Evolutionary conservation across 192 early-diverging fungal species (phyloP).

Genomic region (Coemansia sp.): DNA sequence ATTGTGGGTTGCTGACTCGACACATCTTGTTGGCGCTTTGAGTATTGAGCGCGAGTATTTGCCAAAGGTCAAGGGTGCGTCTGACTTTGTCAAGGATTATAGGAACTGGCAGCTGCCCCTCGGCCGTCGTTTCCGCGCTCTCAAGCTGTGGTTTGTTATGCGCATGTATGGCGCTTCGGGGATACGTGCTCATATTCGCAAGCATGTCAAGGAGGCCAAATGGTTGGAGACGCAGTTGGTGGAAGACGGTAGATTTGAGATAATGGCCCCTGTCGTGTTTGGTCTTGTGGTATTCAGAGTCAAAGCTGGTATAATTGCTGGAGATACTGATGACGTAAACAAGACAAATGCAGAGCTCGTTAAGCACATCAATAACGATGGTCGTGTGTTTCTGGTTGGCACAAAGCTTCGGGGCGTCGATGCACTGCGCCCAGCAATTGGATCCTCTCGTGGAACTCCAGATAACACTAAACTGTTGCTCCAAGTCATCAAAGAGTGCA

Average conservation of each 20-base stretch:
- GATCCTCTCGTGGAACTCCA: slow-evolving; percentile 25
- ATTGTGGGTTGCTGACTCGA: slow-evolving; percentile 58
- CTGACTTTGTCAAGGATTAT: slow-evolving; percentile 53
- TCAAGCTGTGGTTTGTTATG: slow-evolving; percentile 67
- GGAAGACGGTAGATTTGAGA: slow-evolving; percentile 50
- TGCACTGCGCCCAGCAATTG: slow-evolving; percentile 41
- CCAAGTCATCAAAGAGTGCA: slow-evolving; percentile 11
- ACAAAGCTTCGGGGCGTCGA: slow-evolving; percentile 37
- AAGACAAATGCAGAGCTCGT: slow-evolving; percentile 30
- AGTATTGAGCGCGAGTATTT: slow-evolving; percentile 57
- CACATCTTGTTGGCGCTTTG: slow-evolving; percentile 54
- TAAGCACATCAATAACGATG: slow-evolving; percentile 28
- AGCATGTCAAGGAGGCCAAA: slow-evolving; percentile 37
- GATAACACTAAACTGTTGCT: slow-evolving; percentile 21
- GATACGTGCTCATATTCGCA: slow-evolving; percentile 55
- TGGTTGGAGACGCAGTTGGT: slow-evolving; percentile 41
- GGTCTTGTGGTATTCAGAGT: slow-evolving; percentile 55
- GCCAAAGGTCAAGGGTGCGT: slow-evolving; percentile 37
- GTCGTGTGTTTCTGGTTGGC: slow-evolving; percentile 43
- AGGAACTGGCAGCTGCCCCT: slow-evolving; percentile 63
- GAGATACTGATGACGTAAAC: slow-evolving; percentile 12
- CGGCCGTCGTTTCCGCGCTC: slow-evolving; percentile 60
- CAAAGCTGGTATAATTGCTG: slow-evolving; percentile 20
- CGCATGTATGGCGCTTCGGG: slow-evolving; percentile 59
- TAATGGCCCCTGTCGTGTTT: slow-evolving; percentile 48